Base-by-base conservation (phyloP, 495 filamentous ascomycete species). In the Pyrenopolyporus hunteri region DNA sequence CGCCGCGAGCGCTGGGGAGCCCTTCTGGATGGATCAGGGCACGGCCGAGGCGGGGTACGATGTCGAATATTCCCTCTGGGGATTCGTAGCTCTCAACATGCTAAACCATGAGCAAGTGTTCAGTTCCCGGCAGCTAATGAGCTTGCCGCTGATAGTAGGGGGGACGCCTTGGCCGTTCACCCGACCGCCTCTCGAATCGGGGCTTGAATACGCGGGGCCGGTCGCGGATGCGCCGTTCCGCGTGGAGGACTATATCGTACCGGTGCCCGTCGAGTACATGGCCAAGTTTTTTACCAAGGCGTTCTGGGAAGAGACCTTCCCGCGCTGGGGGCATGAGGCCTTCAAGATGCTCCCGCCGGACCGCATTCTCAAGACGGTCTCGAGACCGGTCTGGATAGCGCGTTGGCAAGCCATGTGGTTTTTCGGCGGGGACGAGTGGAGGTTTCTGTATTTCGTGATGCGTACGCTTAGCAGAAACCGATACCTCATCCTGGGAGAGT, bases 271-370 rank as follows among this genome's bases (percentile, higher is more conserved):
- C 17, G 45, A 58, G 0, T 59, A 53, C 36, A 22, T 63, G 7
- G 54, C 46, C 28, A 63, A 63, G 35, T 52, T 73, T 10, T 73
- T 73, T 48, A 51, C 1, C 1, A 29, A 65, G 42, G n/a, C 23
- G 0, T 73, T 71, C 47, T 73, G 70, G 70, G 26, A 59, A 9
- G 23, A 16, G 5, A 47, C 64, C 4, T 61, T 60, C 47, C 13
- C 0, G 1, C 16, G 6, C 2, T 69, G 55, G 29, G 64, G 68
- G 10, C 36, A 26, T 22, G 36, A 49, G 1, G 45, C 65, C 17
- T 1, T 70, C 8, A 67, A 61, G 44, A 25, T 66, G 28, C 9
- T 22, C 23, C 13, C 61, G 7, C 29, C 14, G 10, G 10, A 36
- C n/a, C 14, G 5, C 1, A 0, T 37, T 3, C 40, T 16, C 6